Evolutionary conservation across 1,284 basidiomycete species (phyloP), one percentile per base, ranked within the genome.

Genomic region (Pseudozyma sp.): DNA sequence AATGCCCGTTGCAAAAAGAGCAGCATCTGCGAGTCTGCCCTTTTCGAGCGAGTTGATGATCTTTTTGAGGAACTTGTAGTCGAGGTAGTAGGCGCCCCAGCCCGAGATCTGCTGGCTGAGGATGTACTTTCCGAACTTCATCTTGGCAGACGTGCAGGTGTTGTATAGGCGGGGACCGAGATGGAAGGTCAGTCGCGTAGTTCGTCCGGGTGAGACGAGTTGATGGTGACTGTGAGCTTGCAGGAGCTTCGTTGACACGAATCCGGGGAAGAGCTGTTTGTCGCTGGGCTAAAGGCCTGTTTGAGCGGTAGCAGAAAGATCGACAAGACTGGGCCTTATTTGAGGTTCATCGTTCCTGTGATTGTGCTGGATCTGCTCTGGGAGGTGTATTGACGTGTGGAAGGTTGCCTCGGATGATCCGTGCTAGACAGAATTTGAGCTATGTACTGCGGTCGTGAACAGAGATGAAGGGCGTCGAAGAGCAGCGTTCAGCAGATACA

Each of bases 41-140:
- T 94, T 93, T 61, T 92, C 91, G 70, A 98, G 90, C n/a, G 96
- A 97, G 71, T 97, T 98, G 85, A 99, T 97, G 83, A 99, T 98
- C 89, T 96, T 96, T 87, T 97, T 97, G 85, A 97, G 89, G 79
- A 92, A 92, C 88, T 99, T 99, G 89, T 99, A 99, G 87, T 99
- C 97, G 77, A 98, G 90, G 86, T 99, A 99, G 87, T 94, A 95
- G 35, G 89, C 86, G 21, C 93, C 93, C 97, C 97, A 99, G 87
- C 95, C 95, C 57, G 97, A 95, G 62, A 98, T 91, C 87, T 97
- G 95, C 86, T 96, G 93, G 39, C 93, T 91, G 86, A 96, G 94
- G 78, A 99, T 95, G 79, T 95, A 93, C 88, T 99, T 99, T 81
- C 97, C 97, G 86, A 99, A 99, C 95, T 99, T 75, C 72, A 75